phyloP scores from a whole-genome alignment of 306 rosid species.

The Trichosanthes cucumerina region DNA sequence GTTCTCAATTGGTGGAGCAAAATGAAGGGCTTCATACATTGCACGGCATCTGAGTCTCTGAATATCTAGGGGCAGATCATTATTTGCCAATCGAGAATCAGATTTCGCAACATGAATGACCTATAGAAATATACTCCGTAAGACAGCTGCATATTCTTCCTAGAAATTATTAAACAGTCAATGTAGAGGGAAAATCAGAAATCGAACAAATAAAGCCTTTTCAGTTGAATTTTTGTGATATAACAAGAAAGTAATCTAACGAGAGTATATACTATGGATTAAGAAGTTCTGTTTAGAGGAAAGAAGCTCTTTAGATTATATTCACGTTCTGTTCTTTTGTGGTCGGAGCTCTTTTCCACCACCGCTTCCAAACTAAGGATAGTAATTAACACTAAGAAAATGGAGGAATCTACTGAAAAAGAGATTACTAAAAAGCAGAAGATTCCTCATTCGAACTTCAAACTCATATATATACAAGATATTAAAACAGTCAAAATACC shows the following conservation, averaged over 20 bases:
- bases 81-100: constrained; percentile 91
- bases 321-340: not conserved
- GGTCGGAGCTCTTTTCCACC: not conserved
- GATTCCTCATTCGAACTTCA: not conserved
- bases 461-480: not conserved
- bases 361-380: not conserved
- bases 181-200: not conserved
- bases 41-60: constrained; percentile 93
- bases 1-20: constrained; percentile 74
- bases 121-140: constrained; percentile 33
- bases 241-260: not conserved
- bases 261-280: not conserved
- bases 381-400: not conserved
- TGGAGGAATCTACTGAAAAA: not conserved
- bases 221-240: not conserved
- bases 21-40: constrained; percentile 69
- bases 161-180: constrained; percentile 4
- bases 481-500: constrained; percentile 34
- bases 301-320: not conserved
- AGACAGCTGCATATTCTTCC: constrained; percentile 9
- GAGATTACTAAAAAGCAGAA: not conserved
- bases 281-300: not conserved
- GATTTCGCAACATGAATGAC: constrained; percentile 88
- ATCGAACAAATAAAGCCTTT: not conserved
- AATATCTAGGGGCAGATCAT: constrained; percentile 70